These are phyloP conservation scores for Gossypium gossypioides DNA, from an alignment of 441 rosid species.

Conservation along the genomic window DNA sequence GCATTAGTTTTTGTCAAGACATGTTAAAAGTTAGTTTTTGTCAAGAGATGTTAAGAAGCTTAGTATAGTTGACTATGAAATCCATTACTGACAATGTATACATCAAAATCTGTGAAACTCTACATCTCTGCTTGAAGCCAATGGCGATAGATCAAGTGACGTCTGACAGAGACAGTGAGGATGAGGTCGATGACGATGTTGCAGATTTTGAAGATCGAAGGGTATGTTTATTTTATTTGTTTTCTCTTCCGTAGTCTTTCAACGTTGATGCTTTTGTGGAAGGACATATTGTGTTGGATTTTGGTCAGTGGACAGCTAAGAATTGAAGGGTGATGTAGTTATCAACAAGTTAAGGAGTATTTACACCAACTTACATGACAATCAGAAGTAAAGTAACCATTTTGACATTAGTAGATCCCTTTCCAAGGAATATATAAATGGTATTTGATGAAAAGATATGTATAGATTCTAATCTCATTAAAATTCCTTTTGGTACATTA, in stretches of 20 bases:
- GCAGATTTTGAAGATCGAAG: conserved; percentile 95
- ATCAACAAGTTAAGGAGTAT: neutral
- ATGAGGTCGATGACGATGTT: conserved; percentile 95
- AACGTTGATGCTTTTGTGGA: neutral
- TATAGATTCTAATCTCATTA: neutral
- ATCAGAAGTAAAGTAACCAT: neutral
- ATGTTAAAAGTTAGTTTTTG: neutral
- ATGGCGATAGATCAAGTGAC: conserved; percentile 82
- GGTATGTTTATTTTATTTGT: conserved; percentile 33
- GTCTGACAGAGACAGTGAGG: conserved; percentile 90
- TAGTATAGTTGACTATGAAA: neutral
- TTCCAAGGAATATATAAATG: neutral
- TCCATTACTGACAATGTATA: conserved; percentile 1
- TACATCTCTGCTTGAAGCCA: conserved; percentile 38
- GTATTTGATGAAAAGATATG: neutral
- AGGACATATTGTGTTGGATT: neutral
- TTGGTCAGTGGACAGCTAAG: neutral
- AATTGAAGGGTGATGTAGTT: neutral
- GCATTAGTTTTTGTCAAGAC: neutral
- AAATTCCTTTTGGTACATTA: neutral
- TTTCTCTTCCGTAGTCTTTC: neutral
- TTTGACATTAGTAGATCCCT: neutral
- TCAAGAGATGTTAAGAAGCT: neutral
- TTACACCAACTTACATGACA: neutral
- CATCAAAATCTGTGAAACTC: conserved; percentile 7